A percentile compares a stretch with the other conserved stretches of the same genome.
Conservation (phyloP, 305 asterid genomes). For the Nicotiana rustica region DNA sequence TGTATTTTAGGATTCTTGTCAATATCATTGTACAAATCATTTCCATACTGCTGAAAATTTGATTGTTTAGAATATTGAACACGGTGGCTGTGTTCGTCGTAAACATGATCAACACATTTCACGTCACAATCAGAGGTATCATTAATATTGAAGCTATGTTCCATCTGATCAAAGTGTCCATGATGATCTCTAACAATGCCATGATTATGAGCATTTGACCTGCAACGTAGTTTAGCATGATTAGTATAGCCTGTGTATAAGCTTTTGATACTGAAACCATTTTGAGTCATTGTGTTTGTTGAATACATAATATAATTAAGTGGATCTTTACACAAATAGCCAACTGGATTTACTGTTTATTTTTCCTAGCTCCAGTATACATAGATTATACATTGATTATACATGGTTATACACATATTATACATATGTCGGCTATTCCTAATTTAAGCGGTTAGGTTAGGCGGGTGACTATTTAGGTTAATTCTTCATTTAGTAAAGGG, state of each 20-base stretch:
- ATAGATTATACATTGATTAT: too few relatives aligned
- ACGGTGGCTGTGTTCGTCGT: conserved; percentile 32
- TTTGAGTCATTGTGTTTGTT: not conserved
- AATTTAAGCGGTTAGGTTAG: too few relatives aligned
- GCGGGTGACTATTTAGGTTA: too few relatives aligned
- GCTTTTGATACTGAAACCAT: conserved; percentile 58
- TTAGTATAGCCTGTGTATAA: not conserved
- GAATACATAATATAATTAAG: not conserved
- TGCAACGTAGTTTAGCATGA: conserved; percentile 3
- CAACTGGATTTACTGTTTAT: too few relatives aligned
- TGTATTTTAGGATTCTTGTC: conserved; percentile 33
- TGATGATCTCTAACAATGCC: conserved; percentile 31
- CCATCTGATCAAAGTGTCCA: conserved; percentile 32
- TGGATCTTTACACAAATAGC: too few relatives aligned
- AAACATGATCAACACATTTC: conserved; percentile 35
- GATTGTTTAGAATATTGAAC: conserved; percentile 39
- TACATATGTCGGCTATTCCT: too few relatives aligned
- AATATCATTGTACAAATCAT: conserved; percentile 39
- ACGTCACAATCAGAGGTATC: conserved; percentile 32
- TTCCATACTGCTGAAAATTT: conserved; percentile 33
- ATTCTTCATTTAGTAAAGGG: too few relatives aligned
- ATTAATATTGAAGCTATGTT: not conserved
- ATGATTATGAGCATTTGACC: conserved; percentile 15
- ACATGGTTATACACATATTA: too few relatives aligned
- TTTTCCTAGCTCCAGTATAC: too few relatives aligned